These are phyloP conservation scores for Pichia sp. DNA, from an alignment of 1,139 yeast species.

Conservation along the genomic window DNA sequence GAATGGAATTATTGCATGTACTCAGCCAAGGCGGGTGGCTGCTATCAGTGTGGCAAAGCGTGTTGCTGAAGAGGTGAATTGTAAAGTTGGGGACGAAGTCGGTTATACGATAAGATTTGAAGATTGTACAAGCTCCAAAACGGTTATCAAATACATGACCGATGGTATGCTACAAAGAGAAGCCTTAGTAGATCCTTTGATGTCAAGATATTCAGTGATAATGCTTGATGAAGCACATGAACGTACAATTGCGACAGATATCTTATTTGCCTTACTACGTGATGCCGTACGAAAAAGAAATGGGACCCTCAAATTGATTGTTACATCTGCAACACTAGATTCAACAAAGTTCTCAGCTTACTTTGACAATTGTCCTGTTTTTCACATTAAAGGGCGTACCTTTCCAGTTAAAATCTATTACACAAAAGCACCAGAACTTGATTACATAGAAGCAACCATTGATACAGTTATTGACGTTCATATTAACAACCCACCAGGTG, in stretches of 20 bases:
- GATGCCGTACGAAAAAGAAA: conserved; percentile 55
- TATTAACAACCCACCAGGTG: conserved; percentile 69
- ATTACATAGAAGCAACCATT: conserved; percentile 73
- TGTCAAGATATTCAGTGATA: conserved; percentile 77
- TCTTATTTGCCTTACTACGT: conserved; percentile 76
- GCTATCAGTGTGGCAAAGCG: conserved; percentile 64
- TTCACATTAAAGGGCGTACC: conserved; percentile 82
- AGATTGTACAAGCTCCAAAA: conserved; percentile 69
- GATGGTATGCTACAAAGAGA: conserved; percentile 98
- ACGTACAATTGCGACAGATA: conserved; percentile 90
- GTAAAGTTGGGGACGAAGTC: conserved; percentile 51
- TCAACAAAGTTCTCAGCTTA: conserved; percentile 73
- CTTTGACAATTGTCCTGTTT: conserved; percentile 72
- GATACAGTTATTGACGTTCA: conserved; percentile 82
- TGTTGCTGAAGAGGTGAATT: conserved; percentile 60
- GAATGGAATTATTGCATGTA: conserved; percentile 67
- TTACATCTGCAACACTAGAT: conserved; percentile 91
- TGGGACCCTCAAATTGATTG: conserved; percentile 70
- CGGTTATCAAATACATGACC: conserved; percentile 91
- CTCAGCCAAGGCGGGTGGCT: conserved; percentile 72
- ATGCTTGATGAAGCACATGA: conserved; percentile 98
- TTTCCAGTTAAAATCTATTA: conserved; percentile 79
- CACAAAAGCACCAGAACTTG: conserved; percentile 75
- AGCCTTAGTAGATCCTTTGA: conserved; percentile 91
- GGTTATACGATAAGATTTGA: conserved; percentile 85